Evolutionary conservation across 2,329 filamentous ascomycete species (phyloP), one percentile per base, ranked within the genome.

Genomic region (Raffaelea arxii): DNA sequence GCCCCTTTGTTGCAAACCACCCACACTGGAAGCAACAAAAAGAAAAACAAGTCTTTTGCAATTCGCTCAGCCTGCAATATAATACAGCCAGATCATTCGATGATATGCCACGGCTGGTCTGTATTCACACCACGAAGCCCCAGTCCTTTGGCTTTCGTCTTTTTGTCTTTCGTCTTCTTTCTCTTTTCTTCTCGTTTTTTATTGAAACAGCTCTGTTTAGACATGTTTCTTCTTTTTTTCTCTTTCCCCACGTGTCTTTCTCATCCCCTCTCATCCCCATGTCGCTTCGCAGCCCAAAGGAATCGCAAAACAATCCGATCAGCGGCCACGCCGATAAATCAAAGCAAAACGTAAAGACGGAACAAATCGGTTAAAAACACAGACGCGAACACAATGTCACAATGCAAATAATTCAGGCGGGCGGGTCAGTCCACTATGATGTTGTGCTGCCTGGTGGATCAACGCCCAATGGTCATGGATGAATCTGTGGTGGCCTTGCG

Each of bases 331-430:
- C 27, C 23, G 3, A 47, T 30, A 16, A 16, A 9, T 9, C 9
- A 12, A 36, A 36, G 14, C 32, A 36, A 36, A 36, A 18, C 7
- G 16, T 9, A n/a, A 36, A 36, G 14, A 16, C 32, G 6, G 16
- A 36, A 36, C 32, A 36, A 30, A 16, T 30, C 9, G 9, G 16
- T 6, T n/a, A 35, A 40, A 39, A 45, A 39, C 48, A 21, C 30
- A 22, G n/a, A 35, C 22, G 25, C 35, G 14, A 27, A 32, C 53
- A 61, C 59, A 41, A 41, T n/a, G 23, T 37, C 42, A 25, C 30
- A 22, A 42, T 36, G 23, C 19, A 44, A 38, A 44, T 16, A 38
- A 23, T n/a, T n/a, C 22, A 41, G 6, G 18, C 37, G 10, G 24
- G 42, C 16, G 16, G 9, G 27, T 32, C 9, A 32, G 27, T 10